These are phyloP conservation scores for Candida anglica DNA, from an alignment of 805 yeast genomes.

Conservation along the genomic window DNA sequence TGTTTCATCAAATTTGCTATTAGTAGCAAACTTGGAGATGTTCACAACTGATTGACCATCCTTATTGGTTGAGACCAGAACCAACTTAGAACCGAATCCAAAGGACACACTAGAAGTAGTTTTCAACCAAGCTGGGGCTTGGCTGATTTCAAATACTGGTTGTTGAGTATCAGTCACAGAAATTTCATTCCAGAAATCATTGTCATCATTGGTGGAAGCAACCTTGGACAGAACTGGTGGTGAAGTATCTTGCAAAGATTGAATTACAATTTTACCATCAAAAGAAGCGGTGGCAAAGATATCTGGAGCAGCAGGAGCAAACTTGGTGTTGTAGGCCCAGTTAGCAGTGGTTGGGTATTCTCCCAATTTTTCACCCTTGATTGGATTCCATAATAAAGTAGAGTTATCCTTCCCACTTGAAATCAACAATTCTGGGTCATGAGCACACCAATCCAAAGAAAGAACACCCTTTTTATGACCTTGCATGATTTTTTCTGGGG, in stretches of 20 bases:
- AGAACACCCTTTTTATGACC: conserved; percentile 89
- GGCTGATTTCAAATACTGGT: conserved; percentile 65
- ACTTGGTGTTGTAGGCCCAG: conserved; percentile 88
- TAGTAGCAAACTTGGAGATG: conserved; percentile 39
- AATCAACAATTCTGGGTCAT: conserved; percentile 72
- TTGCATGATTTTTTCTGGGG: conserved; percentile 70
- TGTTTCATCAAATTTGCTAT: conserved; percentile 28
- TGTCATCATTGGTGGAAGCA: conserved; percentile 46
- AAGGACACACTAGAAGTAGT: conserved; percentile 72
- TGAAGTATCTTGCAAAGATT: conserved; percentile 83
- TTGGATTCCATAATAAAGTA: conserved; percentile 88
- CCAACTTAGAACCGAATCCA: conserved; percentile 93
- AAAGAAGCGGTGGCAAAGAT: conserved; percentile 84
- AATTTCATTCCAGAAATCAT: conserved; percentile 82
- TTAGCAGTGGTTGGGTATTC: conserved; percentile 89
- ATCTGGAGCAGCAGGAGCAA: conserved; percentile 88
- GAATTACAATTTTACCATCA: conserved; percentile 77
- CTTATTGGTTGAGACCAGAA: conserved; percentile 44
- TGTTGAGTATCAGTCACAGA: conserved; percentile 66
- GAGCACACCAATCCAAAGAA: conserved; percentile 89
- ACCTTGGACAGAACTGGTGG: conserved; percentile 48
- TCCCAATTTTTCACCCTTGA: conserved; percentile 65
- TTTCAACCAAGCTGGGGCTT: conserved; percentile 88
- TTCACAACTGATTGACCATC: conserved; percentile 37
- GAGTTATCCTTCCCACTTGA: conserved; percentile 93